Evolutionary conservation across 108 stramenopile species (phyloP), one percentile per base, ranked within the genome.

Genomic region (Fistulifera solaris): DNA sequence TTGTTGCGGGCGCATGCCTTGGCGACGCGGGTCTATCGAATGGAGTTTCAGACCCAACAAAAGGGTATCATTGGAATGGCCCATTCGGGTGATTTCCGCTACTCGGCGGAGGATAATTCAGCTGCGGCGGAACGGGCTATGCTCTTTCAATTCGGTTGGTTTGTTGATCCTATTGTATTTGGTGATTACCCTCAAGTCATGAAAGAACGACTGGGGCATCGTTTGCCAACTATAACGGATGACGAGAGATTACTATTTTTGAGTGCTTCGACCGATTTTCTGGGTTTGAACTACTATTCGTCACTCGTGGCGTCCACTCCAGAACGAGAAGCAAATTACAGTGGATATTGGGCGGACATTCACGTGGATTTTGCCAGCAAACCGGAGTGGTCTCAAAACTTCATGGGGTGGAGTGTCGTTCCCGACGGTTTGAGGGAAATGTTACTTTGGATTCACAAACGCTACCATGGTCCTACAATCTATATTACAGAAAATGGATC

Each of bases 221-320:
- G 81, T 23, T 68, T 96, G 21, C 96, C 93, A 7, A 22, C 18
- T 16, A 94, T 94, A 58, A 86, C 92, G 4, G 59, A 62, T 15
- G 73, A 90, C 55, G 41, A 70, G 19, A 58, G 42, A 14, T 25
- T 64, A 21, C 52, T 62, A 26, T n/a, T 35, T 35, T 38, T 97
- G 17, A 52, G 55, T 31, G 84, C 77, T 2, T 80, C 80, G 38
- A 48, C 58, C 17, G 96, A 97, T 58, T 96, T 95, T 64, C 68
- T 97, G 38, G 96, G 96, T 0, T 58, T 97, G 16, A 97, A 97
- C 64, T 89, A 94, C 55, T 97, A 95, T 70, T 81, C 83, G 5
- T 70, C 74, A 2, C 38, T 70, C 13, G 55, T 80, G 46, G 81
- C 76, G 38, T 61, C 77, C 5, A 52, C 47, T 38, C 84, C 80